phyloP scores from a whole-genome alignment of 305 asterid species.

The Solanum chacoense region DNA sequence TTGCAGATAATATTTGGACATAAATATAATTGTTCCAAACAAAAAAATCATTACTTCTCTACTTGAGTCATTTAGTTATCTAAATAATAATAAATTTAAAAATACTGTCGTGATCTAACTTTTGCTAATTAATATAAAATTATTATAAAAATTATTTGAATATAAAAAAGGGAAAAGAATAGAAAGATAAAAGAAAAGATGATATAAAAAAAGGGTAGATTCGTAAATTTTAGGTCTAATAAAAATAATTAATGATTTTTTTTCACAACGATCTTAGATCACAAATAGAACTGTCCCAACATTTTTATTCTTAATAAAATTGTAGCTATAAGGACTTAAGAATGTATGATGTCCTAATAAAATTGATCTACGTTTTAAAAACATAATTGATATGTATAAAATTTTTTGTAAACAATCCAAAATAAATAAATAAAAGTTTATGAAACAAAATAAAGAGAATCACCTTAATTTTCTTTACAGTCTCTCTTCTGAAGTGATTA shows the following conservation, averaged over 20 bases:
- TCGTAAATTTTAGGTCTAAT: too few species aligned
- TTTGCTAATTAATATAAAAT: neutral
- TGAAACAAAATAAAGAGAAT: neutral
- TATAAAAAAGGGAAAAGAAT: too few species aligned
- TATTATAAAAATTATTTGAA: too few species aligned
- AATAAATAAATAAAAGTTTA: too few species aligned
- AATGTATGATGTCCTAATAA: neutral
- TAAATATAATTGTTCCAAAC: neutral
- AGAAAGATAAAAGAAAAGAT: too few species aligned
- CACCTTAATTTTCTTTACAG: neutral
- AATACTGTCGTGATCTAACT: neutral
- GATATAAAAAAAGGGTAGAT: too few species aligned
- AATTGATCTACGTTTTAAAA: neutral
- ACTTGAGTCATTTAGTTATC: neutral
- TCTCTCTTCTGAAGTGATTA: too few species aligned
- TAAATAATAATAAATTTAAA: neutral
- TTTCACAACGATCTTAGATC: neutral
- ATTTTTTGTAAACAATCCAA: too few species aligned
- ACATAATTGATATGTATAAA: neutral
- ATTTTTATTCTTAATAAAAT: too few species aligned
- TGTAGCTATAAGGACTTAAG: neutral
- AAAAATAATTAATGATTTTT: too few species aligned
- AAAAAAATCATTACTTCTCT: neutral
- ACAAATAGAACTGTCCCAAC: neutral
- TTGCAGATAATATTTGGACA: neutral